Evolutionary conservation across 1,139 yeast species (phyloP).

Genomic region (Yamadazyma atlantica): DNA sequence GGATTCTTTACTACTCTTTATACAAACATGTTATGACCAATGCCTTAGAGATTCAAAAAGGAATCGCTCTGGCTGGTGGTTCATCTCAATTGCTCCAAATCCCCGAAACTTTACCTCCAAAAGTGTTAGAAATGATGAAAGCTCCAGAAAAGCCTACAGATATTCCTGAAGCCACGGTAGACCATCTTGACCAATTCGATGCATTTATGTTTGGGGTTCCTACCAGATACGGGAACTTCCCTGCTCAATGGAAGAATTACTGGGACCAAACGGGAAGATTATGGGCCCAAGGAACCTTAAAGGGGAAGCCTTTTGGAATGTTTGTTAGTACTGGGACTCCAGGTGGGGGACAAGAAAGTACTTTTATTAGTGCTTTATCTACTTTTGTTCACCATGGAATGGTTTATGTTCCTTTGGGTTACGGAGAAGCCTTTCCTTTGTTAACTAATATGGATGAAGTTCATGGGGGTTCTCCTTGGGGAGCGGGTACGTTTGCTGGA

Average conservation of each 20-base stretch:
- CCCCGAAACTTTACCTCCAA: constrained; percentile 72
- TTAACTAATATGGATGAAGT: constrained; percentile 63
- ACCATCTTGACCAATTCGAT: constrained; percentile 63
- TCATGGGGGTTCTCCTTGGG: constrained; percentile 88
- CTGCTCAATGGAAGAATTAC: constrained; percentile 80
- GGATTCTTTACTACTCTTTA: constrained; percentile 38
- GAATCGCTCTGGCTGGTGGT: constrained; percentile 75
- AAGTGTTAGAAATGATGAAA: constrained; percentile 57
- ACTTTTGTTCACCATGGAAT: constrained; percentile 78
- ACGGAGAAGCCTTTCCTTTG: constrained; percentile 59
- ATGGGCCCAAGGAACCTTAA: constrained; percentile 75
- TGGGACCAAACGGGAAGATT: constrained; percentile 82
- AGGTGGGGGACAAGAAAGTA: constrained; percentile 84
- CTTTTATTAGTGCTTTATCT: constrained; percentile 64
- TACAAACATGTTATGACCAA: constrained; percentile 37
- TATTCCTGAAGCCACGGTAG: constrained; percentile 66
- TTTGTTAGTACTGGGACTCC: constrained; percentile 79
- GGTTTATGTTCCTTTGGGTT: constrained; percentile 79
- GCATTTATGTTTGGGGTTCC: constrained; percentile 81
- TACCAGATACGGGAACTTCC: constrained; percentile 79
- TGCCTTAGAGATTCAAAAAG: constrained; percentile 57
- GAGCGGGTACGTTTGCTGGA: constrained; percentile 82
- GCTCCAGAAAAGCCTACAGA: constrained; percentile 62
- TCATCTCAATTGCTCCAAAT: constrained; percentile 71
- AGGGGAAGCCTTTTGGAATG: constrained; percentile 75